Evolutionary conservation across 352 stramenopile species (phyloP).

Genomic region (Phytophthora boehmeriae): DNA sequence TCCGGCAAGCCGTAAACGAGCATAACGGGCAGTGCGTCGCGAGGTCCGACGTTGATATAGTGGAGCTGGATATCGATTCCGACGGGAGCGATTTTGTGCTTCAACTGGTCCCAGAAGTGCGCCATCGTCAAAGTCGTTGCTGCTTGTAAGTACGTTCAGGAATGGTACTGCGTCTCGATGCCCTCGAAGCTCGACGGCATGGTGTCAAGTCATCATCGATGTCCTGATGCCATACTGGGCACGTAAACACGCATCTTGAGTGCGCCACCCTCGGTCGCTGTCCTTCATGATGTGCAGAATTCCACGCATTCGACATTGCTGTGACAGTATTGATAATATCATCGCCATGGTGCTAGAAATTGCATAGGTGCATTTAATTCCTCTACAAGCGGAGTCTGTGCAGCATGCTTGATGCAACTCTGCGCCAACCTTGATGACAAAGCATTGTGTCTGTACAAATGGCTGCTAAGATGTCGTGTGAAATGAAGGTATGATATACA

Average conservation of each 20-base stretch:
- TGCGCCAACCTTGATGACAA: too few relatives aligned
- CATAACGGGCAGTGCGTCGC: too few relatives aligned
- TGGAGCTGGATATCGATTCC: constrained; percentile 49
- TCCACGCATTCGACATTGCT: not conserved
- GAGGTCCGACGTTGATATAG: too few relatives aligned
- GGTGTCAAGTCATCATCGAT: not conserved
- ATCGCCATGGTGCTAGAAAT: too few relatives aligned
- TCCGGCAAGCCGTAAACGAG: too few relatives aligned
- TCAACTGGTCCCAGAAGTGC: constrained; percentile 26
- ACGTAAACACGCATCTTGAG: not conserved
- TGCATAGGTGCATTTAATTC: too few relatives aligned
- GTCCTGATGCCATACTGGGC: not conserved
- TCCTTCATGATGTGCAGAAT: not conserved
- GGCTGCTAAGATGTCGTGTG: too few relatives aligned
- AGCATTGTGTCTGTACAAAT: too few relatives aligned
- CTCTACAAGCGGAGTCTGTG: too few relatives aligned
- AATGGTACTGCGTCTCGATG: not conserved
- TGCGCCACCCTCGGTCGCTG: not conserved
- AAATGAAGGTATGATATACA: too few relatives aligned
- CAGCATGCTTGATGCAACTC: too few relatives aligned
- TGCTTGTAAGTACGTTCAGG: not conserved
- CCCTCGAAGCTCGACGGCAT: not conserved
- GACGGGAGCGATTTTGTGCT: constrained; percentile 14
- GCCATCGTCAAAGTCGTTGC: constrained; percentile 1
- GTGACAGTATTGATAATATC: too few relatives aligned